A percentile compares a stretch with the other conserved stretches of the same genome.
These are phyloP conservation scores for Penicillium arizonense DNA, from an alignment of 495 filamentous ascomycete species.

Conservation along the genomic window DNA sequence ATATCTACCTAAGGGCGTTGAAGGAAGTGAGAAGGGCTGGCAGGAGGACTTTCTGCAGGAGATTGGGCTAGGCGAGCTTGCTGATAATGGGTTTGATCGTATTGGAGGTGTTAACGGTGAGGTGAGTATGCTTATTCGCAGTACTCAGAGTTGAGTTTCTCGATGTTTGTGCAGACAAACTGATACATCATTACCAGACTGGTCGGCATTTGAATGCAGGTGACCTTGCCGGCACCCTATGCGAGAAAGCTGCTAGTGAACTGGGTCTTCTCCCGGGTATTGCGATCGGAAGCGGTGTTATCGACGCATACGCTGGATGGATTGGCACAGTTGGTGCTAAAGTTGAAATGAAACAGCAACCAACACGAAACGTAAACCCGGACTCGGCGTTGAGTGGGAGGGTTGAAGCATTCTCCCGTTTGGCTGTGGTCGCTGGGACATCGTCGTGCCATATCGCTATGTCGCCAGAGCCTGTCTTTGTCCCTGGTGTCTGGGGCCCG, in stretches of 20 bases:
- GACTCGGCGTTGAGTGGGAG: constrained; percentile 59
- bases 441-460: constrained; percentile 90
- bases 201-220: constrained; percentile 77
- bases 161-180: no score
- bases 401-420: constrained; percentile 71
- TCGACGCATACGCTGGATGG: constrained; percentile 92
- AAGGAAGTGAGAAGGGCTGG: constrained; percentile 89
- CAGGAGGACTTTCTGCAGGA: constrained; percentile 73
- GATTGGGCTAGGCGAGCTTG: background rate
- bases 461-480: constrained; percentile 79
- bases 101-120: constrained; percentile 2
- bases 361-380: constrained; percentile 45
- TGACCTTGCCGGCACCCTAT: constrained; percentile 72
- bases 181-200: constrained; percentile 50
- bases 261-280: constrained; percentile 77
- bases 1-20: constrained; percentile 80
- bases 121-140: background rate
- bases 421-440: constrained; percentile 83
- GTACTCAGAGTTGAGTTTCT: background rate
- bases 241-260: constrained; percentile 68
- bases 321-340: constrained; percentile 89
- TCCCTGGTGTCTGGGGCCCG: constrained; percentile 85
- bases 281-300: constrained; percentile 83
- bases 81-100: background rate
- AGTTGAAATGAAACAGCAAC: constrained; percentile 52